A percentile compares a stretch with the other conserved stretches of the same genome.
Conservation (phyloP, 225 moss, liverwort and hornwort genomes). For the Straminergon stramineum region DNA sequence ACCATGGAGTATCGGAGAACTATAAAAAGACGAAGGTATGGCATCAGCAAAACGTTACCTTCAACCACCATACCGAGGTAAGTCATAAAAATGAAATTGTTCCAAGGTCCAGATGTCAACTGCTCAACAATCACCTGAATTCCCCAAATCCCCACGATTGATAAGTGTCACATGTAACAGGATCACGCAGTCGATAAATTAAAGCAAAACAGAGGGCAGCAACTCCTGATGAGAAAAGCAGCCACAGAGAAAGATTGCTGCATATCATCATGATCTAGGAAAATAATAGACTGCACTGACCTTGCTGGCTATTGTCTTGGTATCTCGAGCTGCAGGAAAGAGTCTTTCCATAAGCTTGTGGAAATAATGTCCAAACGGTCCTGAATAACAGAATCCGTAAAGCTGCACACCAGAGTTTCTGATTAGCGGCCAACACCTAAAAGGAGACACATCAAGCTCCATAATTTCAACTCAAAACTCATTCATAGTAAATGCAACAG, state of each 20-base stretch:
- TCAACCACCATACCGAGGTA: slow-evolving; percentile 80
- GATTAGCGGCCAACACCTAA: not conserved
- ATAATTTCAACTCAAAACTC: not conserved
- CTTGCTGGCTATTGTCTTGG: slow-evolving; percentile 75
- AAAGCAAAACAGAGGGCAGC: not conserved
- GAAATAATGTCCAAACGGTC: slow-evolving; percentile 90
- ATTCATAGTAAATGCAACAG: not conserved
- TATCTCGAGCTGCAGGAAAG: slow-evolving; percentile 60
- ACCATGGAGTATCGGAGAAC: not conserved
- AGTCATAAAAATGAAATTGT: slow-evolving; percentile 77
- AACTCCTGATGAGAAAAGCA: not conserved
- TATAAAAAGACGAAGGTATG: not conserved
- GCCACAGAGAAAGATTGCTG: not conserved
- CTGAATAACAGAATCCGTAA: slow-evolving; percentile 80
- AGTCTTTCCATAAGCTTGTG: slow-evolving; percentile 80
- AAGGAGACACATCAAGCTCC: not conserved
- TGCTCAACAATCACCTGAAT: slow-evolving; percentile 85
- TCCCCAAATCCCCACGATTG: not conserved
- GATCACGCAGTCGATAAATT: not conserved
- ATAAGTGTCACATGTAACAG: not conserved
- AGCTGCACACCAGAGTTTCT: slow-evolving; percentile 39
- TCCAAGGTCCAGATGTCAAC: slow-evolving; percentile 92
- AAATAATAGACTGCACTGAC: slow-evolving; percentile 9
- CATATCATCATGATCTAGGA: not conserved
- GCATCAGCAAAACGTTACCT: slow-evolving; percentile 26